A percentile compares a stretch with the other conserved stretches of the same genome.
Conservation (phyloP, 1,284 basidiomycete species). For the Tilletia walkeri region DNA sequence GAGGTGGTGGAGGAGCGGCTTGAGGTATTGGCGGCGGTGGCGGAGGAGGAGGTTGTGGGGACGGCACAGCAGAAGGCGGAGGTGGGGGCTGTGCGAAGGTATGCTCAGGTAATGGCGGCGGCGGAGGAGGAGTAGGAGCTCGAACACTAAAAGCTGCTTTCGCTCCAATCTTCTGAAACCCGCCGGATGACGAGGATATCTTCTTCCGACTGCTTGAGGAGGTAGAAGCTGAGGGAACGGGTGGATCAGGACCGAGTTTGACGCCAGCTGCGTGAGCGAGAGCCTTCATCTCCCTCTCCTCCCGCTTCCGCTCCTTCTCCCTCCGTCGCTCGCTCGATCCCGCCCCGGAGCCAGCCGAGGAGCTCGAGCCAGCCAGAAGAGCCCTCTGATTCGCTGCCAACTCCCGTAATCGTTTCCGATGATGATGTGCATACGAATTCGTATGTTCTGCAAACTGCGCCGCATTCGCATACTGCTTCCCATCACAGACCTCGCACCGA, state of each 20-base stretch:
- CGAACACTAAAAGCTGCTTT: neutral
- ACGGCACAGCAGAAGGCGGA: neutral
- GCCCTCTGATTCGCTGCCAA: neutral
- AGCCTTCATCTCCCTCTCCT: slow-evolving; percentile 11
- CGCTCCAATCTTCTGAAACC: neutral
- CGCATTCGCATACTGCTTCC: slow-evolving; percentile 13
- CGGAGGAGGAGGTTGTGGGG: neutral
- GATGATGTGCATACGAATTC: slow-evolving; percentile 13
- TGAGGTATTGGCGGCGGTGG: neutral
- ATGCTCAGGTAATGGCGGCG: neutral
- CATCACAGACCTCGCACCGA: neutral
- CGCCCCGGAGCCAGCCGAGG: neutral
- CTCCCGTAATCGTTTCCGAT: slow-evolving; percentile 4
- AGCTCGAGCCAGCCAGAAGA: neutral
- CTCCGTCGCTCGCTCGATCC: neutral
- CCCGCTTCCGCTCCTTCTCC: slow-evolving; percentile 14
- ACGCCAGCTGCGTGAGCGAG: neutral
- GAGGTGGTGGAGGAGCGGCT: too few relatives aligned
- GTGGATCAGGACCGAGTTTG: neutral
- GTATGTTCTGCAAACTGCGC: neutral
- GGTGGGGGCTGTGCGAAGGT: too few relatives aligned
- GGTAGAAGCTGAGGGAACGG: neutral
- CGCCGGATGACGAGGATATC: neutral
- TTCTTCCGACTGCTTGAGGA: neutral
- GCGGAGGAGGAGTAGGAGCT: neutral